Percentiles rank a stretch among this genome's conserved stretches.
These are phyloP conservation scores for Leccinum solheimii DNA, from an alignment of 1,284 basidiomycete genomes.

Conservation along the genomic window DNA sequence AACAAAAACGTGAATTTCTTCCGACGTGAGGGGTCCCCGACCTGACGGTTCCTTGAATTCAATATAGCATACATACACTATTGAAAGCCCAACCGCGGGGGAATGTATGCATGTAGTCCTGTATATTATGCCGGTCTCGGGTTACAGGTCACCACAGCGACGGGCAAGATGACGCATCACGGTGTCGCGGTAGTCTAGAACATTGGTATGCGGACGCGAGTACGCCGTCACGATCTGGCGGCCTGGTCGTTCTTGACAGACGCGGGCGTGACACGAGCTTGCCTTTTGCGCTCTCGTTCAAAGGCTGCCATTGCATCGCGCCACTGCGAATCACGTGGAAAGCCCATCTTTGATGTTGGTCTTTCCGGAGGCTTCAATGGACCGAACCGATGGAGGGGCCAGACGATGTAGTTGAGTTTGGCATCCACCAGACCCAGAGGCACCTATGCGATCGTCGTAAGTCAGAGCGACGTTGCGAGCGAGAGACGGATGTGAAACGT, in stretches of 20 bases:
- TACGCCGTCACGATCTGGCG: background rate
- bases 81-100: too few species aligned
- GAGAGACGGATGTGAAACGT: background rate
- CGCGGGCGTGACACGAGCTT: slow-evolving; percentile 40
- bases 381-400: slow-evolving; percentile 61
- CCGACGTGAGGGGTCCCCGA: too few species aligned
- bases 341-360: slow-evolving; percentile 21
- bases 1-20: too few species aligned
- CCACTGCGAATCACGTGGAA: slow-evolving; percentile 41
- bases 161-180: too few species aligned
- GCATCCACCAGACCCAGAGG: slow-evolving; percentile 64
- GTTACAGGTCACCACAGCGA: too few species aligned
- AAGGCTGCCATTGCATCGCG: slow-evolving; percentile 46
- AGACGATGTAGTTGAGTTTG: slow-evolving; percentile 57
- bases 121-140: too few species aligned
- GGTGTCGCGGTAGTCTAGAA: too few species aligned
- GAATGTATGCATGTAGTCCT: too few species aligned
- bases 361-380: slow-evolving; percentile 34
- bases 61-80: too few species aligned
- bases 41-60: too few species aligned
- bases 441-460: slow-evolving; percentile 41
- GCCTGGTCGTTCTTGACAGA: background rate
- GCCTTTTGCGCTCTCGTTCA: slow-evolving; percentile 46
- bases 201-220: background rate
- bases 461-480: background rate